Conservation (phyloP, 2,329 filamentous ascomycete species). For the Tolypocladium ovalisporum region DNA sequence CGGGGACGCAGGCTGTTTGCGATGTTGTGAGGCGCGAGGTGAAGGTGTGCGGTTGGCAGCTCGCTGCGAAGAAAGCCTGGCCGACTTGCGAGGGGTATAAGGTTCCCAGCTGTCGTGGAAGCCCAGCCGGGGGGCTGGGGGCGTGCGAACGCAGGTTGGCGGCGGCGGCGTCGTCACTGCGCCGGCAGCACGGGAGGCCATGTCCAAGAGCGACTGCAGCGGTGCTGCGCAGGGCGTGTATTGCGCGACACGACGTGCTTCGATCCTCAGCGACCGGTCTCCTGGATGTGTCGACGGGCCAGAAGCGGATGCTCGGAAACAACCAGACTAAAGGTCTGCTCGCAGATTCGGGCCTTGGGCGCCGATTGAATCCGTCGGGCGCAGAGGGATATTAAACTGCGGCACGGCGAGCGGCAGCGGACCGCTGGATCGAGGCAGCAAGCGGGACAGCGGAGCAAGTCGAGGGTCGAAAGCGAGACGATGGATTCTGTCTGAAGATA, state of each 20-base stretch:
- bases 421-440: neutral
- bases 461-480: neutral
- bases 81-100: slow-evolving; percentile 60
- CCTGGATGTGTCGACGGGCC: slow-evolving; percentile 5
- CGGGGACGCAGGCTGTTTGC: slow-evolving; percentile 19
- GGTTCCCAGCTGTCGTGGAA: slow-evolving; percentile 61
- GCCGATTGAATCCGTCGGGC: neutral
- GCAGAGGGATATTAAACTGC: neutral
- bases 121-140: slow-evolving; percentile 58
- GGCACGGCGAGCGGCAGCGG: neutral
- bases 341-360: neutral
- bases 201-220: slow-evolving; percentile 10
- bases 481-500: slow-evolving; percentile 5
- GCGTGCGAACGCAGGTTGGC: slow-evolving; percentile 48
- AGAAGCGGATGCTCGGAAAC: slow-evolving; percentile 5
- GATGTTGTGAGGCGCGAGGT: slow-evolving; percentile 26
- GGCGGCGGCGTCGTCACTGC: slow-evolving; percentile 53
- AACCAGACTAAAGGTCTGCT: slow-evolving; percentile 1
- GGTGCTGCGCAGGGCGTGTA: neutral
- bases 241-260: neutral
- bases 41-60: slow-evolving; percentile 44
- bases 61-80: slow-evolving; percentile 49
- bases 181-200: slow-evolving; percentile 14
- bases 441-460: slow-evolving; percentile 2
- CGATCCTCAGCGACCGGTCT: neutral